Evolutionary conservation across 2,329 filamentous ascomycete genomes (phyloP).

Genomic region (Apiospora pterosperma): DNA sequence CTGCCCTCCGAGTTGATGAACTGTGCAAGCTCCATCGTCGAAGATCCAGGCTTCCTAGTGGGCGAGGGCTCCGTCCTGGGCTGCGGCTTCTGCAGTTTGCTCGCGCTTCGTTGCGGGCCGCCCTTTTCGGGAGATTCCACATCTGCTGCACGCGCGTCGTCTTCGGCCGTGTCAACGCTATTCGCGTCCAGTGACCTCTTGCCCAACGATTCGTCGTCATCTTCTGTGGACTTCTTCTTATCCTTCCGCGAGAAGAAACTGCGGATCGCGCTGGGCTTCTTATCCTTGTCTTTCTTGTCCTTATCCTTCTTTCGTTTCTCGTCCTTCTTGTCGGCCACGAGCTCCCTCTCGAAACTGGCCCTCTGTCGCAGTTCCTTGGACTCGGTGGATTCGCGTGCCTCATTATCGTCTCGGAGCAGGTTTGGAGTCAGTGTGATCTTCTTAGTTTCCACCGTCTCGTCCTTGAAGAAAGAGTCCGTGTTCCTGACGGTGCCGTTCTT

Average conservation of each 20-base stretch:
- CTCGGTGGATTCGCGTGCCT: slow-evolving; percentile 39
- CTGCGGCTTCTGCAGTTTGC: slow-evolving; percentile 70
- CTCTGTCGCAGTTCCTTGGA: slow-evolving; percentile 41
- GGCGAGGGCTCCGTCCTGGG: slow-evolving; percentile 47
- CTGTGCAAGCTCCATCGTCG: slow-evolving; percentile 20
- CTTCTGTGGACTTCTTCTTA: slow-evolving; percentile 53
- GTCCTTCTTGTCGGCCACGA: slow-evolving; percentile 48
- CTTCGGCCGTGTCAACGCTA: slow-evolving; percentile 37
- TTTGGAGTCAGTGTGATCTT: slow-evolving; percentile 97
- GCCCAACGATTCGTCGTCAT: slow-evolving; percentile 58
- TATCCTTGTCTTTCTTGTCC: slow-evolving; percentile 45
- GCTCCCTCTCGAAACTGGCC: slow-evolving; percentile 51
- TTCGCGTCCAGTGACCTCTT: slow-evolving; percentile 57
- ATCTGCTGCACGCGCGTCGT: slow-evolving; percentile 41
- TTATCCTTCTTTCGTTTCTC: slow-evolving; percentile 66
- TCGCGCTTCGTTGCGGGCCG: slow-evolving; percentile 52
- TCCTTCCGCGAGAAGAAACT: slow-evolving; percentile 62
- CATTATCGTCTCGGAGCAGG: slow-evolving; percentile 76
- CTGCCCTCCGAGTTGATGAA: slow-evolving; percentile 37
- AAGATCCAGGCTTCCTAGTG: slow-evolving; percentile 36
- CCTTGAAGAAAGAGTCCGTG: slow-evolving; percentile 96
- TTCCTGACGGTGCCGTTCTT: slow-evolving; percentile 85
- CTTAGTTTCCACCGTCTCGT: slow-evolving; percentile 90
- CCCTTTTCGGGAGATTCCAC: slow-evolving; percentile 45
- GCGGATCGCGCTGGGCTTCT: slow-evolving; percentile 44